Percentiles rank a stretch among this genome's conserved stretches.
phyloP scores from a whole-genome alignment of 805 yeast species.

The Schwanniomyces pseudopolymorphus region DNA sequence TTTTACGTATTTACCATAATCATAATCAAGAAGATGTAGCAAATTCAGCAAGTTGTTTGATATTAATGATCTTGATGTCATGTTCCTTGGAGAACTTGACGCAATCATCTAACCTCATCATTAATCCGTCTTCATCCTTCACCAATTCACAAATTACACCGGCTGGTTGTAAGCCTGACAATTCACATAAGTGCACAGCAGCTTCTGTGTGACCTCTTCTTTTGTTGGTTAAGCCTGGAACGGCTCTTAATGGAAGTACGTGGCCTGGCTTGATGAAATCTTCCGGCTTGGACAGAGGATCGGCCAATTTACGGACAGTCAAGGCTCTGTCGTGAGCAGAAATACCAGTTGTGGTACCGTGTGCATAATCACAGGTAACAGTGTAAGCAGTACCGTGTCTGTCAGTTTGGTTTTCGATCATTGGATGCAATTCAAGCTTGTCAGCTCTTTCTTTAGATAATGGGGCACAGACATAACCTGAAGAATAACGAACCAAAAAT shows the following conservation, averaged over 20 bases:
- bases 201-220: constrained; percentile 99
- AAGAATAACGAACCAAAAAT: constrained; percentile 79
- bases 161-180: constrained; percentile 79
- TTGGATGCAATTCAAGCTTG: constrained; percentile 70
- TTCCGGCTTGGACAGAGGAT: constrained; percentile 49
- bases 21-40: constrained; percentile 6
- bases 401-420: constrained; percentile 65
- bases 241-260: constrained; percentile 88
- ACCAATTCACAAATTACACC: constrained; percentile 94
- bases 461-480: constrained; percentile 95
- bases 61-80: constrained; percentile 70
- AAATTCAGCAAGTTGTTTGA: constrained; percentile 67
- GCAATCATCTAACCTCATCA: constrained; percentile 94
- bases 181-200: constrained; percentile 78
- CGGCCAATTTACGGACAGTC: constrained; percentile 74
- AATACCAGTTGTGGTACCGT: constrained; percentile 95
- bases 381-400: constrained; percentile 98
- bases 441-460: constrained; percentile 77
- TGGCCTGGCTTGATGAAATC: constrained; percentile 94
- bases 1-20: not conserved
- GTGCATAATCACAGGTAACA: constrained; percentile 79
- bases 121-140: constrained; percentile 86
- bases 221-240: constrained; percentile 71
- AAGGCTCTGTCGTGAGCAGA: constrained; percentile 91
- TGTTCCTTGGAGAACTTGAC: constrained; percentile 60